Percentiles rank a stretch among this genome's conserved stretches.
Conservation (phyloP, 139 green algal species). For the Chlamydomonas sphaeroides region DNA sequence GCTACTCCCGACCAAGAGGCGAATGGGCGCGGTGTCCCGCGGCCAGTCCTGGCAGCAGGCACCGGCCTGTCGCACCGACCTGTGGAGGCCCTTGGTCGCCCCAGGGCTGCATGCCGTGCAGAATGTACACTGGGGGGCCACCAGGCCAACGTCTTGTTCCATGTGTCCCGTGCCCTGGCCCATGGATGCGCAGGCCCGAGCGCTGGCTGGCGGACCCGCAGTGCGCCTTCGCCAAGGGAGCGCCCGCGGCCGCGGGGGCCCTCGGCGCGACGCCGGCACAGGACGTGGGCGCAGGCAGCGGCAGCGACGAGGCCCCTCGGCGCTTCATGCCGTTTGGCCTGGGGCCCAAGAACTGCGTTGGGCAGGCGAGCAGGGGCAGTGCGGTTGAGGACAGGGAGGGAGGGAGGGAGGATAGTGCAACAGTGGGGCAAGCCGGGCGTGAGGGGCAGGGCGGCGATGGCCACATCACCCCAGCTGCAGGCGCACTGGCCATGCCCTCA, state of each 20-base stretch:
- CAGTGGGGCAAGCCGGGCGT: too few species aligned
- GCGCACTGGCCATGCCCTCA: background rate
- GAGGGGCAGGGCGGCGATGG: too few species aligned
- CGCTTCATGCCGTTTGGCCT: constrained; percentile 34
- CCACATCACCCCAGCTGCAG: background rate
- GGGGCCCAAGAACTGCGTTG: constrained; percentile 43
- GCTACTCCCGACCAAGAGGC: too few species aligned
- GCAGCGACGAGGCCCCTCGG: background rate
- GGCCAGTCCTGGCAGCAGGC: too few species aligned
- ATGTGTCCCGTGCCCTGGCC: too few species aligned
- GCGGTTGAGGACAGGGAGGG: background rate
- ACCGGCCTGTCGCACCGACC: too few species aligned
- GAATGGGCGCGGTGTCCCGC: too few species aligned
- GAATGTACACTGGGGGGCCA: too few species aligned
- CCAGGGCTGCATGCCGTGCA: too few species aligned
- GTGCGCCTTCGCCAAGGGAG: background rate
- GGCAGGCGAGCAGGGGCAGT: background rate
- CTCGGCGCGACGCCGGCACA: background rate
- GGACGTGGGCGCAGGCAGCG: background rate
- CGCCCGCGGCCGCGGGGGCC: too few species aligned
- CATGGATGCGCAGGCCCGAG: constrained; percentile 25
- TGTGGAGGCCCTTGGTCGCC: too few species aligned
- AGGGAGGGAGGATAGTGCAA: background rate
- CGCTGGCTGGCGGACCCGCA: constrained; percentile 25
- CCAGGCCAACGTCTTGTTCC: too few species aligned